Percentiles rank a stretch among this genome's conserved stretches.
Evolutionary conservation across 805 yeast genomes (phyloP).

Genomic region (Metschnikowia borealis): DNA sequence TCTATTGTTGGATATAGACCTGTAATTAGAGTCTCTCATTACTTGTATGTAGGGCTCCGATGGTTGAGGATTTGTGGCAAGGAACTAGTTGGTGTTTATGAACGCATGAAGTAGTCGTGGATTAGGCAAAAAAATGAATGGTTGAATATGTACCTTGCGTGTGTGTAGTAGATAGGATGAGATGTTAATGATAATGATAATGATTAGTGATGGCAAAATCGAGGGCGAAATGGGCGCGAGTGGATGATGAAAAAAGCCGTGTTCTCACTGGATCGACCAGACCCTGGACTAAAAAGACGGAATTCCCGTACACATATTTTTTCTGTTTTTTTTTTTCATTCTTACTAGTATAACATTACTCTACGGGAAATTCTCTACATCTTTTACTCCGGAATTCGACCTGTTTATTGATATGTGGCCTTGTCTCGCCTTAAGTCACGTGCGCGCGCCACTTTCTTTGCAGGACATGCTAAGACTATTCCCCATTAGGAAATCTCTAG

Average conservation of each 20-base stretch:
- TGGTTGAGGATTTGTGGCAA: not conserved
- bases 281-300: not conserved
- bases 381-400: not conserved
- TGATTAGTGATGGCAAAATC: slow-evolving; percentile 1
- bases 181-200: not conserved
- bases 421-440: slow-evolving; percentile 1
- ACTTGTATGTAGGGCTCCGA: not conserved
- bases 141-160: not conserved
- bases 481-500: not conserved
- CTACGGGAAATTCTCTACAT: not conserved
- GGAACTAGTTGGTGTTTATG: not conserved
- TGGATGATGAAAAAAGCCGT: slow-evolving; percentile 1
- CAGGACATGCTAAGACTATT: not conserved
- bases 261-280: not conserved
- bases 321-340: not conserved
- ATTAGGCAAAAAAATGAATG: not conserved
- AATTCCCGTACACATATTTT: not conserved
- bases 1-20: slow-evolving; percentile 70
- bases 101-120: not conserved
- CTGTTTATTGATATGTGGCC: not conserved
- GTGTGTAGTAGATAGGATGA: not conserved
- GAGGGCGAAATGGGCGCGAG: slow-evolving; percentile 5
- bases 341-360: too few species aligned
- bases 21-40: slow-evolving; percentile 83
- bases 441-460: slow-evolving; percentile 4